A percentile compares a stretch with the other conserved stretches of the same genome.
These are phyloP conservation scores for Penicillium decumbens DNA, from an alignment of 2,329 filamentous ascomycete species.

Conservation along the genomic window DNA sequence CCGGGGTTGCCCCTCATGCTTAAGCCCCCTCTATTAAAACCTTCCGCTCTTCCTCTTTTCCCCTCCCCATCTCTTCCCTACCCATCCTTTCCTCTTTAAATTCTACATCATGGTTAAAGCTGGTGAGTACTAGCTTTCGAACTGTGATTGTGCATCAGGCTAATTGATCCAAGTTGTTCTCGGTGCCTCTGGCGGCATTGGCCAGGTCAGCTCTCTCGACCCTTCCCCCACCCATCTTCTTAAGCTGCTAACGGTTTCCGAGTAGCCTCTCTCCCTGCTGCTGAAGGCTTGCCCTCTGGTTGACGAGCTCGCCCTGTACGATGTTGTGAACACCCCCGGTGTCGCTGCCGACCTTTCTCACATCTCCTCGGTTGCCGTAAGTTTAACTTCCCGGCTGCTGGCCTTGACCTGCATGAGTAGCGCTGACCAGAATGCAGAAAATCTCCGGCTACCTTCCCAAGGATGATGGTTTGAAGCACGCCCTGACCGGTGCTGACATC, in stretches of 20 bases:
- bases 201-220: constrained; percentile 64
- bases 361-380: constrained; percentile 82
- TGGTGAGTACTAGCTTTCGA: constrained; percentile 23
- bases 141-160: background rate
- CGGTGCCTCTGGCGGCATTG: constrained; percentile 96
- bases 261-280: constrained; percentile 87
- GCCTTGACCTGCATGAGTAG: background rate
- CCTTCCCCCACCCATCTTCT: background rate
- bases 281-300: constrained; percentile 85
- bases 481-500: constrained; percentile 89
- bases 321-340: constrained; percentile 98
- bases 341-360: constrained; percentile 95
- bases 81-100: constrained; percentile 3
- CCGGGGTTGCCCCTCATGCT: constrained; percentile 14
- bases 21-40: background rate
- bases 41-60: constrained; percentile 3
- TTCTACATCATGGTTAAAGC: constrained; percentile 48
- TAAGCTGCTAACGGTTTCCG: constrained; percentile 1
- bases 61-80: constrained; percentile 6
- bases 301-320: constrained; percentile 91
- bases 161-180: constrained; percentile 61
- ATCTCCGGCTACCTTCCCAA: constrained; percentile 85
- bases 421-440: constrained; percentile 55
- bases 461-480: constrained; percentile 74
- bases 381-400: constrained; percentile 36